phyloP scores from a whole-genome alignment of 805 yeast genomes.

The Starmerella geochares region DNA sequence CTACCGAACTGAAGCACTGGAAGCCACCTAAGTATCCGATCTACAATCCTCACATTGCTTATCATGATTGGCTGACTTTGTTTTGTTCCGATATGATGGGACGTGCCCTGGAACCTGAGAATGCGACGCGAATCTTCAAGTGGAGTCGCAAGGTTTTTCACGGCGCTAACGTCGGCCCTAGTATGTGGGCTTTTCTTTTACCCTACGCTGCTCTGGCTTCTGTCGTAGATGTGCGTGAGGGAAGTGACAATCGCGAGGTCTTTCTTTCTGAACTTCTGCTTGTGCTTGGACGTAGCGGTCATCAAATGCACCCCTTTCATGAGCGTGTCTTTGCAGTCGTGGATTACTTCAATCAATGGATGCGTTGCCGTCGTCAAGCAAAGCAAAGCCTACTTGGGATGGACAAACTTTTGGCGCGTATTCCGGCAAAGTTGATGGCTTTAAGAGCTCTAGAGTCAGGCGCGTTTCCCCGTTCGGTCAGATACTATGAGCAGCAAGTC shows the following conservation, averaged over 20 bases:
- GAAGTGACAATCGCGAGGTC: slow-evolving; percentile 32
- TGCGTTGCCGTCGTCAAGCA: slow-evolving; percentile 24
- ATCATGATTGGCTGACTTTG: slow-evolving; percentile 61
- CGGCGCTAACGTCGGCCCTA: slow-evolving; percentile 29
- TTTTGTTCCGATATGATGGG: slow-evolving; percentile 59
- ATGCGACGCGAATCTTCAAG: slow-evolving; percentile 16
- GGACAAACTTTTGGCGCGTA: slow-evolving; percentile 16
- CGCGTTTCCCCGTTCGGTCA: slow-evolving; percentile 75
- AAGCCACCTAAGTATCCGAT: slow-evolving; percentile 51
- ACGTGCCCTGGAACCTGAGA: slow-evolving; percentile 42
- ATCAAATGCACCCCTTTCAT: slow-evolving; percentile 49
- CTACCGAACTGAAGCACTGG: slow-evolving; percentile 42
- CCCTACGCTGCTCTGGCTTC: slow-evolving; percentile 67
- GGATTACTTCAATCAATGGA: slow-evolving; percentile 79
- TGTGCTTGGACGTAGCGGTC: slow-evolving; percentile 38
- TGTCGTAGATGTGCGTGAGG: slow-evolving; percentile 39
- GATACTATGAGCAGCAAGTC: slow-evolving; percentile 71
- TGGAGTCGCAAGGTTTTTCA: slow-evolving; percentile 22
- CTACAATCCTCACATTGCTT: slow-evolving; percentile 34
- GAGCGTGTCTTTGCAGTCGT: slow-evolving; percentile 66
- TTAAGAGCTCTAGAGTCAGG: slow-evolving; percentile 70
- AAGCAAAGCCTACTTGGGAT: slow-evolving; percentile 16
- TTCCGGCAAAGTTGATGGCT: slow-evolving; percentile 66
- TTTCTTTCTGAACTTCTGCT: slow-evolving; percentile 50
- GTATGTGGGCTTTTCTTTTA: slow-evolving; percentile 57